These are phyloP conservation scores for Chamaecrista fasciculata DNA, from an alignment of 306 rosid genomes.

Conservation along the genomic window DNA sequence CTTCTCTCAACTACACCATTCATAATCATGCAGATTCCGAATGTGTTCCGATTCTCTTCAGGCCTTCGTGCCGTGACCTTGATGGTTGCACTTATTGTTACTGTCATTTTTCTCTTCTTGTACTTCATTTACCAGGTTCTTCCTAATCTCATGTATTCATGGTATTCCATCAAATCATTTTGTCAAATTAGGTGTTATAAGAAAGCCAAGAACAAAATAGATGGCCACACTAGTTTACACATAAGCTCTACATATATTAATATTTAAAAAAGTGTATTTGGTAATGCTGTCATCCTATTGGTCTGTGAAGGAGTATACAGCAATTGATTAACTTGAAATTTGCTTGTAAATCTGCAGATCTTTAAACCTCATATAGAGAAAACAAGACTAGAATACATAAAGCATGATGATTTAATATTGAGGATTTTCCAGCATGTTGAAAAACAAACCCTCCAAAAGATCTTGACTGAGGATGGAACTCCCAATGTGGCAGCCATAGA, in stretches of 20 bases:
- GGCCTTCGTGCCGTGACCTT: conserved; percentile 29
- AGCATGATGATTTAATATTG: conserved; percentile 42
- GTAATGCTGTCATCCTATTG: neutral
- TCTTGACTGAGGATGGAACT: conserved; percentile 47
- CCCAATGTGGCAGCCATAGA: conserved; percentile 44
- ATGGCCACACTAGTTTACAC: too few relatives aligned
- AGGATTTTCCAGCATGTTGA: conserved; percentile 47
- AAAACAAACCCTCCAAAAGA: conserved; percentile 48
- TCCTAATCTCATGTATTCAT: conserved; percentile 7
- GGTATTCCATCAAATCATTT: too few relatives aligned
- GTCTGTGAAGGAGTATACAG: neutral
- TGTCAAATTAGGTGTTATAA: neutral
- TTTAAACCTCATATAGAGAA: conserved; percentile 51
- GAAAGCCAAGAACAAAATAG: neutral
- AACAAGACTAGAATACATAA: conserved; percentile 44
- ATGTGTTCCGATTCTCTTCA: conserved; percentile 29
- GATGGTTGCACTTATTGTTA: conserved; percentile 45
- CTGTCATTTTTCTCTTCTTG: conserved; percentile 42
- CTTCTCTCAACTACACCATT: conserved; percentile 48
- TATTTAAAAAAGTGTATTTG: too few relatives aligned
- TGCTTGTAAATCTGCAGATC: conserved; percentile 30
- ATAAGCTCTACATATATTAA: too few relatives aligned
- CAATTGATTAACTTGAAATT: neutral
- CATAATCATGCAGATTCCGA: conserved; percentile 54
- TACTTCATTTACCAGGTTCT: conserved; percentile 61